phyloP scores from a whole-genome alignment of 1,284 basidiomycete genomes.

The Sanguinoderma infundibulare region DNA sequence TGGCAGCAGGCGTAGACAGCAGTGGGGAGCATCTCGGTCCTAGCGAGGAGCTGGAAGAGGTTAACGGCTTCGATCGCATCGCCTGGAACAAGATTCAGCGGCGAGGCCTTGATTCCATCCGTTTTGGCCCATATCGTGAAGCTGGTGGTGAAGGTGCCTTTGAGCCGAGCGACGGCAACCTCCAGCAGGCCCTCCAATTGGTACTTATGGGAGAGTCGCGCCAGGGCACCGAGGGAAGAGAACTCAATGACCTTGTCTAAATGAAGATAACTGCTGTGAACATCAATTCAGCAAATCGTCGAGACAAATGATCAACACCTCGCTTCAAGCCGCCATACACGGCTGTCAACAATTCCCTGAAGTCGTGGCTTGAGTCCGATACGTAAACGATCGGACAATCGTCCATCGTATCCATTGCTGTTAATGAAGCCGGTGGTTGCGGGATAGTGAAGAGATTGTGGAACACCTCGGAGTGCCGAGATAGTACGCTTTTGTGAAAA shows the following conservation, averaged over 20 bases:
- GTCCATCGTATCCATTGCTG: background rate
- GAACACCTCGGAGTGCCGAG: conserved; percentile 1
- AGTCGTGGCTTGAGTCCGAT: conserved; percentile 5
- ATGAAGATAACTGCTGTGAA: background rate
- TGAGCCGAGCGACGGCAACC: background rate
- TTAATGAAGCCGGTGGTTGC: background rate
- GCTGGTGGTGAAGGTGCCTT: background rate
- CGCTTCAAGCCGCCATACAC: conserved; percentile 2
- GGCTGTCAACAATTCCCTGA: conserved; percentile 1
- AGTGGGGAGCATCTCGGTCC: background rate
- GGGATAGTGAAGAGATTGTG: background rate
- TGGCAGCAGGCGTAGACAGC: conserved; percentile 2
- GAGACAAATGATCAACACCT: background rate
- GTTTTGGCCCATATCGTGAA: background rate
- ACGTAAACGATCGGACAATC: background rate
- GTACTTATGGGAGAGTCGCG: conserved; percentile 15
- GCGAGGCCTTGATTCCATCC: too few relatives aligned
- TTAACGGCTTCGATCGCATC: conserved; percentile 1
- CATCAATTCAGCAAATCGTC: background rate
- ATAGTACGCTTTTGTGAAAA: conserved; percentile 4
- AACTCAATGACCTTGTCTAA: background rate
- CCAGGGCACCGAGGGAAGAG: background rate
- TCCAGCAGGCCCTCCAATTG: conserved; percentile 1
- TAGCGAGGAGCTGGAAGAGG: background rate
- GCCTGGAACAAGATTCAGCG: background rate